Evolutionary conservation across 805 yeast species (phyloP), one percentile per base, ranked within the genome.

Genomic region (Kuraishia borneana): DNA sequence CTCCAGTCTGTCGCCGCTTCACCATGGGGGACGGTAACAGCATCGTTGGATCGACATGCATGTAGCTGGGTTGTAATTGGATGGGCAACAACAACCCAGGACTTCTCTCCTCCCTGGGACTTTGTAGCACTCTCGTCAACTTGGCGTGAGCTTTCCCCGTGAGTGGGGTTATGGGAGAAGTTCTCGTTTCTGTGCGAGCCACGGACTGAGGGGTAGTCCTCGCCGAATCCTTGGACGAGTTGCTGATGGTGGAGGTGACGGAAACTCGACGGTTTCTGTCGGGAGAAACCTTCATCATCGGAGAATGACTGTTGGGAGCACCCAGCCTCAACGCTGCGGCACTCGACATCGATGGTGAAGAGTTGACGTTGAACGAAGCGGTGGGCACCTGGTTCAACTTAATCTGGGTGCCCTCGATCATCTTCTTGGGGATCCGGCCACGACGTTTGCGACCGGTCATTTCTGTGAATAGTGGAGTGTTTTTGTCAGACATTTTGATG

Each of bases 211-310:
- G 28, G n/a, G 27, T 23, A 20, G 36, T 27, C 27, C 18, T 33
- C 33, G 14, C 19, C 21, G 32, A 19, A n/a, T 26, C 10, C 29
- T 32, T 18, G 21, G 14, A 14, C 7, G 32, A 23, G 6, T 19
- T 28, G 16, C 23, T 22, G 17, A 17, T 14, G 12, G 33, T 16
- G 22, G 32, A 17, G 12, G 33, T 13, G 14, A 21, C 17, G 12
- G 20, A 10, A 10, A 18, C 20, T 21, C 26, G 20, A 10, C 32
- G n/a, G 14, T 27, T 17, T 19, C 27, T 28, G 26, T 34, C 36
- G 3, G 46, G 49, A n/a, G 44, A 40, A 2, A 46, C 47, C 30
- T 41, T 38, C 51, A 46, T 46, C 22, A 42, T 27, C 10, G 51
- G 49, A 3, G 45, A 37, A 5, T 38, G 35, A 17, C 35, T 32